These are phyloP conservation scores for Aaosphaeria arxii DNA, from an alignment of 2,329 filamentous ascomycete species.

Conservation along the genomic window DNA sequence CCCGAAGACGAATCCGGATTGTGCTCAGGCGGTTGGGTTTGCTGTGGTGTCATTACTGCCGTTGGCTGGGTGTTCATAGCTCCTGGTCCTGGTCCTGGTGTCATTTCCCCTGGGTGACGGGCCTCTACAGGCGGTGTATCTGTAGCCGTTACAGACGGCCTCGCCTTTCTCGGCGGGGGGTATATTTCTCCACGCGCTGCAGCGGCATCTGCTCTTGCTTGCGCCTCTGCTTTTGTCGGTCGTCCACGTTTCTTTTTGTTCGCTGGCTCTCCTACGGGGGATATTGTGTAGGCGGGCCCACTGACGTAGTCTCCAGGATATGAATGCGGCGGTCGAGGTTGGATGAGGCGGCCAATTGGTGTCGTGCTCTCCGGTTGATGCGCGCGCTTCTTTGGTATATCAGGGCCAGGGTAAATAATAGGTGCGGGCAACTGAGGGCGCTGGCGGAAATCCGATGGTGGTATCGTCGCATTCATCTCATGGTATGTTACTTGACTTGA, in stretches of 20 bases:
- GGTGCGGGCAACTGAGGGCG: slow-evolving; percentile 26
- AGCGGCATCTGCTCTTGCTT: slow-evolving; percentile 42
- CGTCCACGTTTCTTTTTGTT: slow-evolving; percentile 48
- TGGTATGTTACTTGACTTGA: slow-evolving; percentile 35
- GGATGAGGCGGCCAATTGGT: slow-evolving; percentile 42
- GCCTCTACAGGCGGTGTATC: slow-evolving; percentile 20
- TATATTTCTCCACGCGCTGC: slow-evolving; percentile 38
- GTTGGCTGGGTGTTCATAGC: slow-evolving; percentile 15
- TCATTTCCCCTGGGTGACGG: slow-evolving; percentile 11
- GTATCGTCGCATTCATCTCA: slow-evolving; percentile 22
- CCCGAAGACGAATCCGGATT: slow-evolving; percentile 33
- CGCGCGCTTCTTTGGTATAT: slow-evolving; percentile 35
- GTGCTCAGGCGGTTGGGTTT: slow-evolving; percentile 17
- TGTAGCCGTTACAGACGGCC: slow-evolving; percentile 26
- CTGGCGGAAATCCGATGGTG: slow-evolving; percentile 22
- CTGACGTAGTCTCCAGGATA: slow-evolving; percentile 30
- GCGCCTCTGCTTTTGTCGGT: slow-evolving; percentile 47
- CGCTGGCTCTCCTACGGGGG: slow-evolving; percentile 30
- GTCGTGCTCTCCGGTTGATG: slow-evolving; percentile 27
- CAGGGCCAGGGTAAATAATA: slow-evolving; percentile 29
- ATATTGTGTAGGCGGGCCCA: slow-evolving; percentile 27
- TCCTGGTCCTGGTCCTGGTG: slow-evolving; percentile 15
- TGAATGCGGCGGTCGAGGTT: slow-evolving; percentile 42
- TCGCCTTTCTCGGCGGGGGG: slow-evolving; percentile 33
- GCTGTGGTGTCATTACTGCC: slow-evolving; percentile 25